Base-by-base conservation (phyloP, 495 filamentous ascomycete genomes). In the Xylaria longipes region DNA sequence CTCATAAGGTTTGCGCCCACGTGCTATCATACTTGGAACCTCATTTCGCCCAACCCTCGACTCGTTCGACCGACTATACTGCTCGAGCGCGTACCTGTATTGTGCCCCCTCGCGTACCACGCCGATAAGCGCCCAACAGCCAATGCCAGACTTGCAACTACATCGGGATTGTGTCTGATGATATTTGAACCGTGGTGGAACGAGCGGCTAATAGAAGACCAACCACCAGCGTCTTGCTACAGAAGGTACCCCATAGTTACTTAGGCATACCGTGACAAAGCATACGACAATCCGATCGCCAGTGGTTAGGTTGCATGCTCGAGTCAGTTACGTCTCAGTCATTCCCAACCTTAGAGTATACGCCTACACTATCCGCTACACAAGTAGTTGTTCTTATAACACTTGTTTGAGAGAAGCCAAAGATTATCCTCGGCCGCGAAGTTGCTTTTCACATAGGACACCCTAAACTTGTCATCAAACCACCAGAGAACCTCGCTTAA, bases 261-360 rank as follows among this genome's bases (percentile, higher is more conserved):
- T 56, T 12, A 56, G 9, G 12, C 27, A 27, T 25, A 11, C 62
- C 29, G 45, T 35, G 29, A 35, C 29, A 33, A 25, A 29, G 35
- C 22, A 29, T 46, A 48, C 33, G 61, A n/a, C 41, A 45, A 39
- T 27, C 3, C 29, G 29, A 39, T 52, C 27, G 20, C 35, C 35
- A 43, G 31, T 43, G 48, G 20, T 41, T 33, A n/a, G 29, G 33
- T 7, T 43, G n/a, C 48, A n/a, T 17, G 31, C 29, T 48, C 43
- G 64, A 67, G 48, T 67, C 46, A 56, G 48, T 56, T 41, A 39
- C 57, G 17, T 56, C 63, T 66, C 20, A 20, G 17, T 35, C 1
- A n/a, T n/a, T 41, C 29, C 20, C 9, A n/a, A 25, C 17, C 33
- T 60, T 8, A 29, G 20, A 22, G 20, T 8, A 37, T 33, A 35